These are phyloP conservation scores for Castanospermum australe DNA, from an alignment of 306 rosid species.

Conservation along the genomic window DNA sequence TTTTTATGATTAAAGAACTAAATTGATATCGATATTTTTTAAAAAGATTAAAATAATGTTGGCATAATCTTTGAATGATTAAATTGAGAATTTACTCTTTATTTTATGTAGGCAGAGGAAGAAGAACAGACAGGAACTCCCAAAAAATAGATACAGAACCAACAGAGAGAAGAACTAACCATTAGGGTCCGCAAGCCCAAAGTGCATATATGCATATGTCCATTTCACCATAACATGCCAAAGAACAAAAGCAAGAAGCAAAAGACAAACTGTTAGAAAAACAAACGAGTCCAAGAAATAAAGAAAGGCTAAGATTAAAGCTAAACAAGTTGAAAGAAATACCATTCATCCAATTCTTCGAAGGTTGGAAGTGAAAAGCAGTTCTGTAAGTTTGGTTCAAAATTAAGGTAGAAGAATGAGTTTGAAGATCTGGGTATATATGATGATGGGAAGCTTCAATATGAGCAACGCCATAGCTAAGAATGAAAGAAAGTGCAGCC, in stretches of 20 bases:
- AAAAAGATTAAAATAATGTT: too few species aligned
- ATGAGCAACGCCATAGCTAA: constrained; percentile 13
- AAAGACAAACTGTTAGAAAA: background rate
- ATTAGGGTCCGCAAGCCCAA: constrained; percentile 45
- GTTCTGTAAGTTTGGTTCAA: constrained; percentile 44
- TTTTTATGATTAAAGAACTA: too few species aligned
- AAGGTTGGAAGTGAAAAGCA: constrained; percentile 60
- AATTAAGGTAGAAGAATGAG: constrained; percentile 3
- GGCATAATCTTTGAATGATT: too few species aligned
- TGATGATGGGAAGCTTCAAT: constrained; percentile 27
- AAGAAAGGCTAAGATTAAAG: background rate
- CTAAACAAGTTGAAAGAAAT: background rate
- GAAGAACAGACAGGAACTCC: background rate
- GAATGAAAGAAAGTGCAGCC: background rate
- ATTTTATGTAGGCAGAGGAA: too few species aligned
- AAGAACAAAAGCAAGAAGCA: constrained; percentile 3
- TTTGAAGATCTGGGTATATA: background rate
- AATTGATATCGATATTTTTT: too few species aligned
- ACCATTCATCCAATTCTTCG: constrained; percentile 59
- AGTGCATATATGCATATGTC: background rate
- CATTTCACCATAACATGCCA: constrained; percentile 19
- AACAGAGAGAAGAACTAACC: constrained; percentile 30
- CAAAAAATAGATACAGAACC: background rate
- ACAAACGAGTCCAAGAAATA: background rate
- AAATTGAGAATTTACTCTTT: too few species aligned